phyloP scores from a whole-genome alignment of 345 rosid species.

The Crucihimalaya himalaica region DNA sequence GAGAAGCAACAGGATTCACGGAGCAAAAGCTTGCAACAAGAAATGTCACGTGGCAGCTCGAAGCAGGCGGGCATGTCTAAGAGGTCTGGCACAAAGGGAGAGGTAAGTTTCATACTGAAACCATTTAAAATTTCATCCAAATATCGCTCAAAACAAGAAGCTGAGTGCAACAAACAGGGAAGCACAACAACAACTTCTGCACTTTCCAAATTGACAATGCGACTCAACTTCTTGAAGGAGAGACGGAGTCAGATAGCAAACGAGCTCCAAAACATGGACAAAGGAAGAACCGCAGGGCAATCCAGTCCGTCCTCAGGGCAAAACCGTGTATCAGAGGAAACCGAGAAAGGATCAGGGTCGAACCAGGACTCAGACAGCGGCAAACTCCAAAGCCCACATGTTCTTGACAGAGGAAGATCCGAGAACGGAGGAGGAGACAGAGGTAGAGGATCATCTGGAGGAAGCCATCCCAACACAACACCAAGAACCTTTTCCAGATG shows the following conservation, averaged over 20 bases:
- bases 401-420: conserved; percentile 47
- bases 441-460: conserved; percentile 42
- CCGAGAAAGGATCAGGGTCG: conserved; percentile 29
- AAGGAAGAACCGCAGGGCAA: conserved; percentile 36
- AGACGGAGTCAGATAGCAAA: conserved; percentile 63
- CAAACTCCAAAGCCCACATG: conserved; percentile 30
- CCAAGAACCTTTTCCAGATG: conserved; percentile 46
- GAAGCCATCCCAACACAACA: conserved; percentile 30
- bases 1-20: conserved; percentile 48
- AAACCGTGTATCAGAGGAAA: conserved; percentile 15
- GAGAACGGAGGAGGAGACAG: conserved; percentile 50
- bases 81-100: conserved; percentile 63
- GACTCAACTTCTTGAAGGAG: conserved; percentile 87
- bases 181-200: conserved; percentile 56
- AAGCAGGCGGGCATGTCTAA: conserved; percentile 46
- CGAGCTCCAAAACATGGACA: conserved; percentile 65
- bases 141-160: neutral
- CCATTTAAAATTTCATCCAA: neutral
- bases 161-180: conserved; percentile 51
- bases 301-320: conserved; percentile 23
- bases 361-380: conserved; percentile 6
- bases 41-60: conserved; percentile 43
- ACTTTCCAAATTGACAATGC: conserved; percentile 70
- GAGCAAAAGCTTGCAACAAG: conserved; percentile 48
- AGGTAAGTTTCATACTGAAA: conserved; percentile 53